phyloP scores from a whole-genome alignment of 2,329 filamentous ascomycete genomes.

The Aureobasidium mangrovei region DNA sequence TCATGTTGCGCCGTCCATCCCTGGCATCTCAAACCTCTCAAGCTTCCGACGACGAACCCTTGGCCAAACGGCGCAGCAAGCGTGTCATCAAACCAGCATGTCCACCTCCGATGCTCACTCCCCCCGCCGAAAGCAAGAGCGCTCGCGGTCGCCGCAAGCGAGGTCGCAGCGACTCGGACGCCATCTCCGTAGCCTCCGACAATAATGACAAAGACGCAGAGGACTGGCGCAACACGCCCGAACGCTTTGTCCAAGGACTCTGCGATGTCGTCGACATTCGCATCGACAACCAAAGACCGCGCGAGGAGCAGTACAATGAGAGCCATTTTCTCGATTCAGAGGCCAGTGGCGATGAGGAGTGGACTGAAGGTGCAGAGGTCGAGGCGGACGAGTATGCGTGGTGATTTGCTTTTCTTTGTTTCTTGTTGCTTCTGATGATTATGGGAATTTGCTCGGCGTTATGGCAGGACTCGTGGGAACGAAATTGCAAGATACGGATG shows the following conservation, averaged over 20 bases:
- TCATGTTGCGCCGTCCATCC: conserved; percentile 20
- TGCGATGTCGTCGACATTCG: conserved; percentile 62
- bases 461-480: neutral
- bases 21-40: neutral
- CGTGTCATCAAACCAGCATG: conserved; percentile 20
- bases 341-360: conserved; percentile 47
- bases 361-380: conserved; percentile 47
- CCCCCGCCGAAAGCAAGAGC: conserved; percentile 3
- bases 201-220: conserved; percentile 30
- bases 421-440: neutral
- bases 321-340: conserved; percentile 62
- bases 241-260: conserved; percentile 52
- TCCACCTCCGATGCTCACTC: neutral
- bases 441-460: neutral
- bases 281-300: conserved; percentile 67
- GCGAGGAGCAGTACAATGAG: conserved; percentile 60
- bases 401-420: conserved; percentile 18
- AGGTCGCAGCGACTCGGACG: conserved; percentile 12
- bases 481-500: conserved; percentile 1
- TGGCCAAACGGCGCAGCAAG: conserved; percentile 22
- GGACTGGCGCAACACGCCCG: conserved; percentile 23
- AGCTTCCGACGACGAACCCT: conserved; percentile 7
- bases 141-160: conserved; percentile 17
- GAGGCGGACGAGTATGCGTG: conserved; percentile 33
- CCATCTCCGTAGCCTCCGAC: conserved; percentile 19